These are phyloP conservation scores for Coemansia sp. DNA, from an alignment of 192 early-diverging fungal species.

Conservation along the genomic window DNA sequence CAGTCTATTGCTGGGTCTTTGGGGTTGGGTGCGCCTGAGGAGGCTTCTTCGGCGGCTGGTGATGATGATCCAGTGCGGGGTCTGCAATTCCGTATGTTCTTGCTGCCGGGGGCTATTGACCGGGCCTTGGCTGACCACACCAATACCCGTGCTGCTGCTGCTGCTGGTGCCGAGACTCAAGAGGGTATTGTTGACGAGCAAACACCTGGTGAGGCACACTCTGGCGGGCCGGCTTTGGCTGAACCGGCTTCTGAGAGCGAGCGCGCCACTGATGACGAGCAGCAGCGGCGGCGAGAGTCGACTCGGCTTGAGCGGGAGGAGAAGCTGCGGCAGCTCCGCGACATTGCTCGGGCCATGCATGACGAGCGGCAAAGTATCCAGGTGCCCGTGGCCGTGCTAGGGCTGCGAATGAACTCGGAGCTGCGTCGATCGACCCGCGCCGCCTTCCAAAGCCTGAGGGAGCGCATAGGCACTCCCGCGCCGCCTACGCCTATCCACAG, in stretches of 20 bases:
- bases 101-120: constrained; percentile 45
- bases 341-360: constrained; percentile 37
- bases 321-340: constrained; percentile 29
- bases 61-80: background rate
- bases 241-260: no score
- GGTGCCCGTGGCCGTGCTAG: constrained; percentile 36
- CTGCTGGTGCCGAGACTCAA: background rate
- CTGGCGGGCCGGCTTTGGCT: no score
- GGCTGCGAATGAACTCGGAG: constrained; percentile 30
- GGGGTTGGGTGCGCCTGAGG: background rate
- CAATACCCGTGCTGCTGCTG: background rate
- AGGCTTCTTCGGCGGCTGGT: background rate
- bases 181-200: background rate
- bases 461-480: background rate
- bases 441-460: background rate
- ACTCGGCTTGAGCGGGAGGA: constrained; percentile 23
- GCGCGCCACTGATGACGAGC: background rate
- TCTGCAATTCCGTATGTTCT: constrained; percentile 38
- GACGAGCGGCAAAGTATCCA: constrained; percentile 34
- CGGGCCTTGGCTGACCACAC: constrained; percentile 29
- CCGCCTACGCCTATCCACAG: background rate
- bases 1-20: background rate
- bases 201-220: background rate
- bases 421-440: constrained; percentile 12
- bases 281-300: constrained; percentile 9